Base-by-base conservation (phyloP, 345 rosid species). In the Camelina laxa region DNA sequence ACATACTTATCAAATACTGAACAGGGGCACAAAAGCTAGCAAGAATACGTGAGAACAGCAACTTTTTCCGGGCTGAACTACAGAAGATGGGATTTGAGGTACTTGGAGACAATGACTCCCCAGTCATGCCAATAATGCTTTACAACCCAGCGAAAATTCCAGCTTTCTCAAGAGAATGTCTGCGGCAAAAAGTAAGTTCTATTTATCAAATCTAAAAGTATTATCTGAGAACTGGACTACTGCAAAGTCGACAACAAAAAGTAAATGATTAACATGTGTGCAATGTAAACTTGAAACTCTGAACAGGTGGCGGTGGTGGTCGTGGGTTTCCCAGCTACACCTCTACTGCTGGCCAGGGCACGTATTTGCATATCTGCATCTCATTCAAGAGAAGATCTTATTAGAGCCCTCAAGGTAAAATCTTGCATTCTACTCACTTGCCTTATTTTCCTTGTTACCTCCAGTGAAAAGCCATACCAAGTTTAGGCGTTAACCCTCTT, bases 51-150 rank as follows among this genome's bases (percentile, higher is more conserved):
- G 96, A 91, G 70, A 93, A 91, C 70, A 88, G 98, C 82, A 93
- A 91, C 87, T 93, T 93, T 65, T 93, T 84, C 78, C 82, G 93
- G 79, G 91, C 98, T 50, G 98, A 91, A 74, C 80, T 93, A 73
- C 88, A 86, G 78, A 91, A 91, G 80, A 88, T 89, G 98, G 98
- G 98, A 11, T 94, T 94, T 75, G 98, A 94, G 80, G 98, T 91
- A 75, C 87, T 91, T 69, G 98, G 98, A 64, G 98, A 93, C 75
- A 84, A 86, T 53, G 97, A 93, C 80, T 93, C 98, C 44, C 96
- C 98, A 22, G 84, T 93, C 15, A 91, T 93, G 96, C 96, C 98
- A 5, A 89, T 90, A 56, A 91, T 93, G 98, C 89, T 93, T 73
- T 93, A 93, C 81, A 93, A 93, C 75, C 98, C 98, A 31, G 96